Evolutionary conservation across 768 basidiomycete species (phyloP).

Genomic region (Mycena leptocephala): DNA sequence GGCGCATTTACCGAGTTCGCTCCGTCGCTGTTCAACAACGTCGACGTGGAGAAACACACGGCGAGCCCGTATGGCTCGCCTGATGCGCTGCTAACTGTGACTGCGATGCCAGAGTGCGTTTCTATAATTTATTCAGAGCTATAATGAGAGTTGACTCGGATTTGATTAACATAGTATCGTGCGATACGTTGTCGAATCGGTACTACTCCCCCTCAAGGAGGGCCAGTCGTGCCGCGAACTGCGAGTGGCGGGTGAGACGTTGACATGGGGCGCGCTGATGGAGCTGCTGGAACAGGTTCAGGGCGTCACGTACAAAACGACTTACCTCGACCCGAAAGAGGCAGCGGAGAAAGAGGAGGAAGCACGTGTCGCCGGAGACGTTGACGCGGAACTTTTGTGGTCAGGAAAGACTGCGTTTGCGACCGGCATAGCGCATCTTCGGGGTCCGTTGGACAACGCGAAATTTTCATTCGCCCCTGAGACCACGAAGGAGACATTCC

Average conservation of each 20-base stretch:
- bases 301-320: neutral
- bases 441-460: neutral
- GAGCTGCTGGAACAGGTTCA: neutral
- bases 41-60: constrained; percentile 3
- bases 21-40: neutral
- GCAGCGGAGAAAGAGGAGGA: constrained; percentile 14
- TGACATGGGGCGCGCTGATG: constrained; percentile 3
- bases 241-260: neutral
- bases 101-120: constrained; percentile 9
- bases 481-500: neutral
- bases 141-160: neutral
- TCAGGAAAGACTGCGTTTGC: neutral
- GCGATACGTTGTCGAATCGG: neutral
- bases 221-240: constrained; percentile 5
- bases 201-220: neutral
- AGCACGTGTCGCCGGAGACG: neutral
- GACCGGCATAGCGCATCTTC: neutral
- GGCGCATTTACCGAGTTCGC: constrained; percentile 2
- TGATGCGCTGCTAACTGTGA: constrained; percentile 2
- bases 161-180: neutral
- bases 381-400: neutral
- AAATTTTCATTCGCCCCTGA: constrained; percentile 8
- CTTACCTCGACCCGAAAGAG: neutral
- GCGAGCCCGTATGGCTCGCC: neutral
- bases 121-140: neutral